Evolutionary conservation across 345 rosid species (phyloP).

Genomic region (Aurinia saxatilis): DNA sequence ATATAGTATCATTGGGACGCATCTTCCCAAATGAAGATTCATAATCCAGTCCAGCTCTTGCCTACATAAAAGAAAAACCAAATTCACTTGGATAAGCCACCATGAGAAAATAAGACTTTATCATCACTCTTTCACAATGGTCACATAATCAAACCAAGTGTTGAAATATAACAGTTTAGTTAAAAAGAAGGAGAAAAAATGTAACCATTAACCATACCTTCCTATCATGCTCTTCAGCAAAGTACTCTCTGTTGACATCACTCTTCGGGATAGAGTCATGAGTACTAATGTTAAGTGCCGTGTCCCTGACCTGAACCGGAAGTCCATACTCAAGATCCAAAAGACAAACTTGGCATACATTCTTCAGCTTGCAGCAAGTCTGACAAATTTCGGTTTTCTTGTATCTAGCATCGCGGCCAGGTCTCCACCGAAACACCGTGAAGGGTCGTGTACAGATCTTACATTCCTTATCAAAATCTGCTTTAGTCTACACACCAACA

Average conservation of each 20-base stretch:
- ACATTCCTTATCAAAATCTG: constrained; percentile 92
- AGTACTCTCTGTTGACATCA: constrained; percentile 83
- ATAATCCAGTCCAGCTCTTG: constrained; percentile 93
- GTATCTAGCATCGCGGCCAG: constrained; percentile 84
- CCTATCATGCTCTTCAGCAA: constrained; percentile 94
- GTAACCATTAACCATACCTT: constrained; percentile 37
- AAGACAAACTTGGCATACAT: constrained; percentile 98
- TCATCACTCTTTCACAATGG: neutral
- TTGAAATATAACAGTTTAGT: neutral
- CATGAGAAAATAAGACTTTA: no score
- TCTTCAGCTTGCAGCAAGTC: constrained; percentile 89
- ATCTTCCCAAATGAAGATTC: constrained; percentile 92
- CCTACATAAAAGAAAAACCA: constrained; percentile 36
- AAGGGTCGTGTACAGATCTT: constrained; percentile 94
- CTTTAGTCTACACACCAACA: constrained; percentile 50
- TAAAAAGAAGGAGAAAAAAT: no score
- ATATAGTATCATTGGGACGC: constrained; percentile 75
- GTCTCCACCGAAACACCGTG: constrained; percentile 93
- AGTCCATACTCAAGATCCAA: constrained; percentile 92
- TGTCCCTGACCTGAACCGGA: constrained; percentile 92
- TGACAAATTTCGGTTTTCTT: constrained; percentile 92
- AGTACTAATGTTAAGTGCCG: constrained; percentile 70
- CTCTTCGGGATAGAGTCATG: constrained; percentile 88
- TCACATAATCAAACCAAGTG: neutral
- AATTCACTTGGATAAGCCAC: no score